Base-by-base conservation (phyloP, 257 asterid genomes). In the Ophiorrhiza pumila region DNA sequence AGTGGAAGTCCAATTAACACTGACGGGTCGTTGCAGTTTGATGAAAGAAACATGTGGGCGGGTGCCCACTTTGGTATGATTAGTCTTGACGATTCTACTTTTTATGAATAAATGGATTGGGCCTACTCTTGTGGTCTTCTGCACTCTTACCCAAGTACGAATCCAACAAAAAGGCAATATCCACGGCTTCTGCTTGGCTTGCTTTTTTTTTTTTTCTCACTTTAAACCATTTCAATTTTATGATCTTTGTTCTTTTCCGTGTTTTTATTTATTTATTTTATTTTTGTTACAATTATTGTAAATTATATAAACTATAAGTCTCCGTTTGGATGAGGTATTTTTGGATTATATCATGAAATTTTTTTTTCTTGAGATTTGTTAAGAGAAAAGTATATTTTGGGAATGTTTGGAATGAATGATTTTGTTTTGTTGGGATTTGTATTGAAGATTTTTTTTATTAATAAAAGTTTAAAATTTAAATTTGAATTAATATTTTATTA, bases 31-130 rank as follows among this genome's bases (percentile, higher is more conserved):
- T 55, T 37, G 41, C 23, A 23, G 42, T 25, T 52, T 7, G 5
- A 8, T 29, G n/a, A 55, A 35, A 50, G 42, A 23, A 22, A 17
- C 72, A 57, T 65, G 78, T 55, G 72, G 65, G 32, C 47, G 78
- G 72, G 72, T 65, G 66, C 78, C 78, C 78, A 74, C 78, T 66
- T n/a, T 7, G 1, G 20, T 7, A 32, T 66, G 61, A 65, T 20
- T 53, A 27, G 20, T 74, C 47, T 25, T n/a, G 31, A 34, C 25
- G 43, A 23, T 42, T 14, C 22, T 12, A 2, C 22, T 7, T 35
- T 55, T 9, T 46, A 1, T 2, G 13, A 32, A 47, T 37, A 6
- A n/a, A 52, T 39, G 73, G 57, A 53, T 65, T 65, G 61, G 69
- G 77, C 70, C 63, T 64, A 46, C 78, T 25, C 31, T 14, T 20